Evolutionary conservation across 2,329 filamentous ascomycete genomes (phyloP).

Genomic region (Colletotrichum sp.): DNA sequence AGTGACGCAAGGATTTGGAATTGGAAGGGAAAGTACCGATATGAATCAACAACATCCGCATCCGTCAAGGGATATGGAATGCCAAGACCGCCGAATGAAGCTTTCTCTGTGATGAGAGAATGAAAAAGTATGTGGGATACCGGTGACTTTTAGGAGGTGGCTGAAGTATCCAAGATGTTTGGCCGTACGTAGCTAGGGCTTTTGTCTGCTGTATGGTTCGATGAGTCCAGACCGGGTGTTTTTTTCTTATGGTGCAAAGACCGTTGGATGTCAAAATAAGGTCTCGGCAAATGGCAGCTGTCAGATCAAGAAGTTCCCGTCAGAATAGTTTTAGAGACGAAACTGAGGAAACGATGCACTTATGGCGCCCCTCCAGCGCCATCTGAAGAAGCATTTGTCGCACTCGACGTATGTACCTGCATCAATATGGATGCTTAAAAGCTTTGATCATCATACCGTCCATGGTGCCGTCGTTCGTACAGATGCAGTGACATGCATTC

Average conservation of each 20-base stretch:
- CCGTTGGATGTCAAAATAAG: neutral
- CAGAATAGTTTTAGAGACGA: neutral
- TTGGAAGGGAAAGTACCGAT: neutral
- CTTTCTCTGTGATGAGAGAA: neutral
- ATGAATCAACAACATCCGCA: neutral
- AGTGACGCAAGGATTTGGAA: neutral
- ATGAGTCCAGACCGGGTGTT: neutral
- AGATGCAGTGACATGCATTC: neutral
- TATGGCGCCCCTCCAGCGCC: neutral
- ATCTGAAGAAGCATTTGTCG: neutral
- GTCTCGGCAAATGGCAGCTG: neutral
- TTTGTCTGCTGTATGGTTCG: neutral
- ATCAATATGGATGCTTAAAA: neutral
- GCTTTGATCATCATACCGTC: neutral
- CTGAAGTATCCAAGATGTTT: neutral
- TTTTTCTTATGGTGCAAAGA: neutral
- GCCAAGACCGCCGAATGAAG: neutral
- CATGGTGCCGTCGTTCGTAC: neutral
- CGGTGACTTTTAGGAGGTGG: neutral
- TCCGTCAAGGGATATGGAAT: neutral
- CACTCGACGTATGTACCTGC: neutral
- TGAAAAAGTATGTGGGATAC: neutral
- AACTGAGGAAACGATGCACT: neutral
- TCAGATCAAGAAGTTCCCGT: neutral
- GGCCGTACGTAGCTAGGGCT: neutral